phyloP scores from a whole-genome alignment of 306 rosid genomes.

The Cicer chorassanicum region DNA sequence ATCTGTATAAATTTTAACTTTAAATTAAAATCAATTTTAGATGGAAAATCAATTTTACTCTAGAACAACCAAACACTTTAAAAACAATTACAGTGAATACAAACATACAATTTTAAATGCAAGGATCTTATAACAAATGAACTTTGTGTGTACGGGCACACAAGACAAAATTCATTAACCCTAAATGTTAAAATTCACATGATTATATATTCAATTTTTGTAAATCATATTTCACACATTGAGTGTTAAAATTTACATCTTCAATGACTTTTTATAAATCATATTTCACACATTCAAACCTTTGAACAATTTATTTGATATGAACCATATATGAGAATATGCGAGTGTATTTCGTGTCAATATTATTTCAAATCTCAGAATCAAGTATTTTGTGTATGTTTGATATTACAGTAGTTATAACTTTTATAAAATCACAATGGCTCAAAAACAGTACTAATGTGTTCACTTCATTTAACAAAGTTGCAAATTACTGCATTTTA shows the following conservation, averaged over 20 bases:
- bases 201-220: background rate
- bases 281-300: background rate
- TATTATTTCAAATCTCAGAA: background rate
- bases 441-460: no score
- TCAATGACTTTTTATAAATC: background rate
- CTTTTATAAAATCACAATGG: no score
- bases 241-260: background rate
- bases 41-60: no score
- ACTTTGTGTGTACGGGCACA: background rate
- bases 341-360: background rate
- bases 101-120: no score
- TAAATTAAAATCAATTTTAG: no score
- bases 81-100: no score
- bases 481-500: slow-evolving; percentile 20
- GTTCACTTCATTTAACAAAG: slow-evolving; percentile 1
- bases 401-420: background rate
- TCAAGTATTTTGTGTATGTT: background rate
- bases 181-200: no score
- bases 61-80: no score
- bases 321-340: background rate
- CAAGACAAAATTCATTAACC: background rate
- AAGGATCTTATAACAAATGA: background rate
- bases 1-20: no score
- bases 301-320: slow-evolving; percentile 7
- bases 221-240: no score